Evolutionary conservation across 345 rosid species (phyloP), one percentile per base, ranked within the genome.

Genomic region (Toxicodendron radicans): DNA sequence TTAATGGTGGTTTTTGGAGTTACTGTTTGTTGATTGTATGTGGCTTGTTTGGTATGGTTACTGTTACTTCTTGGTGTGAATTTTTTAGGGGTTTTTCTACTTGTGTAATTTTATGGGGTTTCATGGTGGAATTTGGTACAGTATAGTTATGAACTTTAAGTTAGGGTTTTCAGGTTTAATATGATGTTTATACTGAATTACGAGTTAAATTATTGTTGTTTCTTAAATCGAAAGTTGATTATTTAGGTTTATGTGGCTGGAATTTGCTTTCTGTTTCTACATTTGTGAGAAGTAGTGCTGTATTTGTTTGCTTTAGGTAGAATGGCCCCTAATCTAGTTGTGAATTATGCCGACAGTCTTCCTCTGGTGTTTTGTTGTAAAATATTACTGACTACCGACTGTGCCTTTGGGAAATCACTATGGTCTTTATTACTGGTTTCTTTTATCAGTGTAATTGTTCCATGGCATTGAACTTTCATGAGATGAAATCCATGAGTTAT

Each of bases 111-210:
- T 49, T 61, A 21, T 72, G 46, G 41, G 23, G 49, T 46, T 48
- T 49, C 18, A 11, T 23, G 58, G 14, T 35, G 46, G 68, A 72
- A 32, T 61, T 49, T 72, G 45, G n/a, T 61, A 6, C 9, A 1
- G 8, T 46, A 4, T 20, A 30, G 58, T 61, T 11, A 48, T 18
- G 59, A 18, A 46, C 1, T 32, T 48, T 49, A 11, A 32, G 48
- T 14, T 49, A 60, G 75, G 68, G 75, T 49, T 72, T 46, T 16
- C 58, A 12, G 32, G 57, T 10, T 7, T 61, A 14, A 49, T 59
- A 46, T 11, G n/a, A 33, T 56, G 11, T 45, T 56, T 45, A 32
- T 30, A n/a, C 21, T 71, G 46, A 71, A n/a, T 71, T 46, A 45
- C 6, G 49, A 14, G 43, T 30, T 70, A 49, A 8, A 23, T 30